phyloP scores from a whole-genome alignment of 768 basidiomycete species.

The Rhodotorula toruloides region DNA sequence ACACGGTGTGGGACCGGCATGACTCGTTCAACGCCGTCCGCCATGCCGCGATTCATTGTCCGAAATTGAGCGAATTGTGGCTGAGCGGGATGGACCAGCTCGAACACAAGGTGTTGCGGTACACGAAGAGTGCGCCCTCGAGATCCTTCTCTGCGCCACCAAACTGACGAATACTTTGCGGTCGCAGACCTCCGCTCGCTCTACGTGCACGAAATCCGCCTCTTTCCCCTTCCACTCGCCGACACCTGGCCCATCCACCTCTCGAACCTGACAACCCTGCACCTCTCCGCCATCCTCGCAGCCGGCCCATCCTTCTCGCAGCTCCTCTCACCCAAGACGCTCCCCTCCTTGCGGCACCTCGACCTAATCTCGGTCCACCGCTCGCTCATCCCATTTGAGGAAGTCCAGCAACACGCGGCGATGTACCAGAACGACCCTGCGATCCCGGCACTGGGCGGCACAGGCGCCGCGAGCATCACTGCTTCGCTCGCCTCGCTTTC shows the following conservation, averaged over 20 bases:
- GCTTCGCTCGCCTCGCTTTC: not conserved
- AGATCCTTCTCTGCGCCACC: no score
- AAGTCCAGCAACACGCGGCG: not conserved
- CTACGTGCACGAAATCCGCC: slow-evolving; percentile 6
- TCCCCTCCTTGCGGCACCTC: slow-evolving; percentile 9
- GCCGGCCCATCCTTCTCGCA: slow-evolving; percentile 2
- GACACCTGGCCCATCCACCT: not conserved
- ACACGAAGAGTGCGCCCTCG: not conserved
- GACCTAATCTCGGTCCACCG: slow-evolving; percentile 23
- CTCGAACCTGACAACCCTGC: not conserved
- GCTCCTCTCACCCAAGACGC: not conserved
- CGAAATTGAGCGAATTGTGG: slow-evolving; percentile 19
- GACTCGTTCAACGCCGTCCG: not conserved
- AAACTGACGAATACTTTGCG: not conserved
- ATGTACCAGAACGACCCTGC: no score
- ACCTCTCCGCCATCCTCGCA: slow-evolving; percentile 19
- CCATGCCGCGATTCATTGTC: not conserved
- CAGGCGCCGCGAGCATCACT: not conserved
- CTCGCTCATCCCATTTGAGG: slow-evolving; percentile 6
- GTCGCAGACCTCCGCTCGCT: slow-evolving; percentile 5
- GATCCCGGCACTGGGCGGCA: no score
- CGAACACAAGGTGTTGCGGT: not conserved
- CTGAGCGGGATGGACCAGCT: slow-evolving; percentile 6
- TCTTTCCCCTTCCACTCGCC: not conserved
- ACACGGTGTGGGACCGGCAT: slow-evolving; percentile 6